Percentiles rank a stretch among this genome's conserved stretches.
These are phyloP conservation scores for Fusarium papillatum DNA, from an alignment of 2,329 filamentous ascomycete genomes.

Conservation along the genomic window DNA sequence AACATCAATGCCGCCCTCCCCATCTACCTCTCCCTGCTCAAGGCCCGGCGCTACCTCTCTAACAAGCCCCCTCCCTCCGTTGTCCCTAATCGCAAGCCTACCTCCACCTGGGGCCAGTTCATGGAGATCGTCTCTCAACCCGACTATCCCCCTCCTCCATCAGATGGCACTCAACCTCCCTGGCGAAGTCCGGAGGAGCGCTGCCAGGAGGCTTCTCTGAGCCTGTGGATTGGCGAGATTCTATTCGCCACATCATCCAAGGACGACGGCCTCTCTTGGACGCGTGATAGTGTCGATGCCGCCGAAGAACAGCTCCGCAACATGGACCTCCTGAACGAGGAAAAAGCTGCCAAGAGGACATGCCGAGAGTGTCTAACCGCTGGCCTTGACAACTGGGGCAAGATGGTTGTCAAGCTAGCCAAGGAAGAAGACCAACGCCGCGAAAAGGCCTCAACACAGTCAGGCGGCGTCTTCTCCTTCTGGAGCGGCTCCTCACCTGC, in stretches of 20 bases:
- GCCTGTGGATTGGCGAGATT: constrained; percentile 95
- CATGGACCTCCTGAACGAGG: constrained; percentile 46
- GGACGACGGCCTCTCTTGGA: constrained; percentile 88
- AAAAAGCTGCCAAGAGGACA: constrained; percentile 58
- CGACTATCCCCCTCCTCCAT: constrained; percentile 77
- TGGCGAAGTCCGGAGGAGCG: constrained; percentile 73
- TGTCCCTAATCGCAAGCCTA: constrained; percentile 13
- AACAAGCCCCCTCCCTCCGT: constrained; percentile 46
- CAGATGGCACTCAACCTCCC: constrained; percentile 78
- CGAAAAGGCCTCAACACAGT: constrained; percentile 48
- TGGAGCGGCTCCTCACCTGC: constrained; percentile 51
- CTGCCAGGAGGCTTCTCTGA: constrained; percentile 89
- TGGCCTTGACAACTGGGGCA: constrained; percentile 85
- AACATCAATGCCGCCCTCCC: constrained; percentile 80
- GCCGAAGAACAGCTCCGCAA: constrained; percentile 77
- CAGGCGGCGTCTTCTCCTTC: constrained; percentile 51
- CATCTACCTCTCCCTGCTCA: constrained; percentile 87
- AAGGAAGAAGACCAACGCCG: constrained; percentile 60
- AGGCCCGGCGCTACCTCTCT: constrained; percentile 77
- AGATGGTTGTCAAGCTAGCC: constrained; percentile 80
- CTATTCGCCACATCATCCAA: constrained; percentile 75
- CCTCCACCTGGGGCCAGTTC: constrained; percentile 38
- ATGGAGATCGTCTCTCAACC: constrained; percentile 57
- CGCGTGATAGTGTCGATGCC: constrained; percentile 85
- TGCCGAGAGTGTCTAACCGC: constrained; percentile 84